Conservation (phyloP, 257 asterid species). For the Fraxinus quadrangulata region DNA sequence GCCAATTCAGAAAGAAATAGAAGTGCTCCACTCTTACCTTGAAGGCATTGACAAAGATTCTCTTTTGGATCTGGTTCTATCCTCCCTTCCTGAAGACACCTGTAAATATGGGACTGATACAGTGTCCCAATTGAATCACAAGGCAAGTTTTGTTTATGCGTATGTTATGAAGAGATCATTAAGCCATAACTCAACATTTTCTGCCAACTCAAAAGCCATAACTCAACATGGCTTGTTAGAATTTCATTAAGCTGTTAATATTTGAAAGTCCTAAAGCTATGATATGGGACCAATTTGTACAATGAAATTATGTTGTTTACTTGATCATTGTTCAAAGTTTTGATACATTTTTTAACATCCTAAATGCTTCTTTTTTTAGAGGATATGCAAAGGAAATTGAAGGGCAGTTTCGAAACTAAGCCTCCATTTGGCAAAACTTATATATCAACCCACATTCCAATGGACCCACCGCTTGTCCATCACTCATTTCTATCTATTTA, state of each 20-base stretch:
- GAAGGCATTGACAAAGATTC: constrained; percentile 76
- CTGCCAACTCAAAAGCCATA: background rate
- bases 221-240: background rate
- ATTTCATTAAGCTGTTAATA: background rate
- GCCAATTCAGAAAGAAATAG: constrained; percentile 83
- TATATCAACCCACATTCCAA: too few species aligned
- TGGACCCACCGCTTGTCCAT: too few species aligned
- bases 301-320: constrained; percentile 5
- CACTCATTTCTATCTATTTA: background rate
- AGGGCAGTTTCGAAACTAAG: background rate
- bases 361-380: background rate
- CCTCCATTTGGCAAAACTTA: too few species aligned
- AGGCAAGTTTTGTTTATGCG: constrained; percentile 54
- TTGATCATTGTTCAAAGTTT: background rate
- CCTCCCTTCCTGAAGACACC: constrained; percentile 88
- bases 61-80: constrained; percentile 60
- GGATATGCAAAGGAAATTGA: background rate
- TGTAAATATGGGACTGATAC: constrained; percentile 72
- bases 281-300: constrained; percentile 11
- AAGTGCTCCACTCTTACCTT: constrained; percentile 56
- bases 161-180: background rate
- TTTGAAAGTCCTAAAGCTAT: background rate
- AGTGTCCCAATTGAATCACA: constrained; percentile 67
- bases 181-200: constrained; percentile 3
- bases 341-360: background rate